phyloP scores from a whole-genome alignment of 2,329 filamentous ascomycete genomes.

The Colletotrichum sp. region DNA sequence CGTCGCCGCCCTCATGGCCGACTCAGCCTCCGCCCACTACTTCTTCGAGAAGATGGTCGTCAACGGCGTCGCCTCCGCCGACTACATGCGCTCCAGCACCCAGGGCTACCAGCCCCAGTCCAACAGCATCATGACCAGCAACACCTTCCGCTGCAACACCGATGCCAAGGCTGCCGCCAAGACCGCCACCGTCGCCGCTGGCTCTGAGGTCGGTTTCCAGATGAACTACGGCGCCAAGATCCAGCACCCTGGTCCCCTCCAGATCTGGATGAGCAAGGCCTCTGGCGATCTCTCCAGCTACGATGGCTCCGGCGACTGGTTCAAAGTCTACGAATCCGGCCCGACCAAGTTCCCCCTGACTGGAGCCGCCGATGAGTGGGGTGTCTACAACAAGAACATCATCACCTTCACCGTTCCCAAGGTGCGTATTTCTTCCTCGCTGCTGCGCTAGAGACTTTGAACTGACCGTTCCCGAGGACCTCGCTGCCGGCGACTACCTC shows the following conservation, averaged over 20 bases:
- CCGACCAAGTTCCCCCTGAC: neutral
- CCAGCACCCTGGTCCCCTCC: conserved; percentile 2
- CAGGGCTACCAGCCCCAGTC: neutral
- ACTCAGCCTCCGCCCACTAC: conserved; percentile 21
- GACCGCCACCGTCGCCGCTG: neutral
- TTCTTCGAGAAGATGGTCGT: conserved; percentile 25
- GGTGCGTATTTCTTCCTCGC: neutral
- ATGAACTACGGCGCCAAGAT: neutral
- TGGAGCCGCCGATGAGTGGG: neutral
- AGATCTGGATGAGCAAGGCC: conserved; percentile 15
- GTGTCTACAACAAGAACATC: neutral
- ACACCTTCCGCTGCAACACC: conserved; percentile 6
- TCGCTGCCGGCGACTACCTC: conserved; percentile 44
- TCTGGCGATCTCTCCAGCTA: conserved; percentile 18
- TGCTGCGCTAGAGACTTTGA: neutral
- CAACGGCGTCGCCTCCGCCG: conserved; percentile 21
- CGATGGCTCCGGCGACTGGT: conserved; percentile 27
- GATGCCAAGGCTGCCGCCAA: neutral
- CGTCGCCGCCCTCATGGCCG: neutral
- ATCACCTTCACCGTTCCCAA: neutral
- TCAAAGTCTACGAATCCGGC: conserved; percentile 24
- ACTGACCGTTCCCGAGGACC: conserved; percentile 37
- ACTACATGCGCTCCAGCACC: conserved; percentile 18
- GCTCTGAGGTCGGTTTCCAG: conserved; percentile 10
- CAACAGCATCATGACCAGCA: neutral